These are phyloP conservation scores for Apiospora marii DNA, from an alignment of 2,329 filamentous ascomycete species.

Conservation along the genomic window DNA sequence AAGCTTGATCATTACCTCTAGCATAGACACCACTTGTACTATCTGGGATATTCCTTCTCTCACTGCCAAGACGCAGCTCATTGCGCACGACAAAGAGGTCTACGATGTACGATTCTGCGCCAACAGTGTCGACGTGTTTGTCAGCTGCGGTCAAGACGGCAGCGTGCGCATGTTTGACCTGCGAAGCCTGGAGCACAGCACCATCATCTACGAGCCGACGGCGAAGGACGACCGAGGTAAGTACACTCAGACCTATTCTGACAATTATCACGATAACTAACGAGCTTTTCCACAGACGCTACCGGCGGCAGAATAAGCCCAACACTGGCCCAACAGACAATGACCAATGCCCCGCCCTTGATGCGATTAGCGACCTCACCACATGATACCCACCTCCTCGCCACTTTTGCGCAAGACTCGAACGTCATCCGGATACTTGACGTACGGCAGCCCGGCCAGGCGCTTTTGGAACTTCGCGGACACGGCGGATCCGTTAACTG, in stretches of 20 bases:
- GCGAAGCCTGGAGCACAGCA: slow-evolving; percentile 94
- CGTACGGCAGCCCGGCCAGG: slow-evolving; percentile 94
- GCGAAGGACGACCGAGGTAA: slow-evolving; percentile 80
- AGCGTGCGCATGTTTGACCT: slow-evolving; percentile 99
- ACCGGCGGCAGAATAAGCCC: slow-evolving; percentile 74
- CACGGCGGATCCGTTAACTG: slow-evolving; percentile 88
- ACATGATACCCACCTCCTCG: slow-evolving; percentile 92
- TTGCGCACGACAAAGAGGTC: slow-evolving; percentile 98
- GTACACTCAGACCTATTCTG: background rate
- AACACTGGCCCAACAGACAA: slow-evolving; percentile 78
- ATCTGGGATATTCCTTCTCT: slow-evolving; percentile 99
- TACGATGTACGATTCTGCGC: slow-evolving; percentile 99
- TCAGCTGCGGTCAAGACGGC: slow-evolving; percentile 95
- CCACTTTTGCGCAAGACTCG: slow-evolving; percentile 96
- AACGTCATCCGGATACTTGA: slow-evolving; percentile 94
- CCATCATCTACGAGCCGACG: slow-evolving; percentile 97
- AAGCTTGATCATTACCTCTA: slow-evolving; percentile 97
- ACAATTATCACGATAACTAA: background rate
- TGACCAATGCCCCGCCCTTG: slow-evolving; percentile 78
- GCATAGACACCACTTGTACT: slow-evolving; percentile 98
- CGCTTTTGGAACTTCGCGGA: slow-evolving; percentile 89
- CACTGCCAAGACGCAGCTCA: slow-evolving; percentile 96
- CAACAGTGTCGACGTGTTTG: slow-evolving; percentile 97
- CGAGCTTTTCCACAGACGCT: slow-evolving; percentile 49
- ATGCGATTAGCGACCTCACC: slow-evolving; percentile 88